phyloP scores from a whole-genome alignment of 345 rosid species.

The Cardamine occulta region DNA sequence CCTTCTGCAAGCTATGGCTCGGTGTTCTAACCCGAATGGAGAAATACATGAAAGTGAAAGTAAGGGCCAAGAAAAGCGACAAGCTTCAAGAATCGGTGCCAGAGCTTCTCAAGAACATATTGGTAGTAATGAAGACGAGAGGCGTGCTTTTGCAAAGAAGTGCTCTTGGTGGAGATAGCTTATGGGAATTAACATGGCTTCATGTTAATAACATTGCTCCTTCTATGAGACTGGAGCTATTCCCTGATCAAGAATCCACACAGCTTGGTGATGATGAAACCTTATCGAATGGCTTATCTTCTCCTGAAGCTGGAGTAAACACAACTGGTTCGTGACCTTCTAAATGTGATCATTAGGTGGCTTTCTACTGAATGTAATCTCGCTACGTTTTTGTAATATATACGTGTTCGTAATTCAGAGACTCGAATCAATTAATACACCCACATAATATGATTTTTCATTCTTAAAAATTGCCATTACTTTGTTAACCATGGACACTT shows the following conservation, averaged over 20 bases:
- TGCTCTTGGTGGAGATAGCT: constrained; percentile 90
- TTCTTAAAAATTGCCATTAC: not conserved
- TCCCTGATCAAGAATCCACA: constrained; percentile 69
- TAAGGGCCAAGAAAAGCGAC: constrained; percentile 85
- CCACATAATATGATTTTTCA: not conserved
- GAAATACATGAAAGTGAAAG: constrained; percentile 88
- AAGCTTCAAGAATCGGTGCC: constrained; percentile 89
- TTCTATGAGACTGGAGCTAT: constrained; percentile 78
- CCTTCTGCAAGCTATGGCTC: constrained; percentile 92
- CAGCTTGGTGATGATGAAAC: constrained; percentile 51
- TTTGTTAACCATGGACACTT: not conserved
- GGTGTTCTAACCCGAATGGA: constrained; percentile 95
- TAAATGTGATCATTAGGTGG: constrained; percentile 24
- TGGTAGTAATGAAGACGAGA: constrained; percentile 80
- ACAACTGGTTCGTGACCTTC: constrained; percentile 36
- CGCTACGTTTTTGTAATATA: constrained; percentile 35
- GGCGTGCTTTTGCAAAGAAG: constrained; percentile 86
- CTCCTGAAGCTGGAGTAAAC: constrained; percentile 46
- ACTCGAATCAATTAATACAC: constrained; percentile 10
- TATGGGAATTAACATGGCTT: constrained; percentile 98
- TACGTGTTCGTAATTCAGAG: constrained; percentile 29
- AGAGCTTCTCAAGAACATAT: constrained; percentile 82
- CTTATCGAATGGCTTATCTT: constrained; percentile 51
- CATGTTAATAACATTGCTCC: constrained; percentile 88
- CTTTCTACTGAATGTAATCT: constrained; percentile 9